Percentiles rank a stretch among this genome's conserved stretches.
Evolutionary conservation across 2,329 filamentous ascomycete species (phyloP).

Genomic region (Cordyceps tenuipes): DNA sequence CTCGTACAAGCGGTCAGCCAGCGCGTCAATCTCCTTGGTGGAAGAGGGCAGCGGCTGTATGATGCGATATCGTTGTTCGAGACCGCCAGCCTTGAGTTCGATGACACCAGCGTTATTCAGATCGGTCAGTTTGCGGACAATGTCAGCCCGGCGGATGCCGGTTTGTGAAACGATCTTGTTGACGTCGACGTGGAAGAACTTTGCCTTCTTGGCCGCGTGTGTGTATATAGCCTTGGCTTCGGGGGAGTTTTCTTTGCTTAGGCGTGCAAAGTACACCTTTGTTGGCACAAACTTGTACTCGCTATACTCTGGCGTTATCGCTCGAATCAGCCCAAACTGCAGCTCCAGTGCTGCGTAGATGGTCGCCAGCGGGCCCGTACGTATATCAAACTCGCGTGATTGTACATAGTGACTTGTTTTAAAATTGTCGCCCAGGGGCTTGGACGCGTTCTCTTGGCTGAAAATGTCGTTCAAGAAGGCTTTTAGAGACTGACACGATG

Average conservation of each 20-base stretch:
- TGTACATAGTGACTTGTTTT: slow-evolving; percentile 38
- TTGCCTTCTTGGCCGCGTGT: slow-evolving; percentile 31
- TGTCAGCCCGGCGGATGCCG: slow-evolving; percentile 33
- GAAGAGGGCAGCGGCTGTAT: slow-evolving; percentile 36
- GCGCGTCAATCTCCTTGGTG: slow-evolving; percentile 30
- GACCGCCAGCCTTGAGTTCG: slow-evolving; percentile 41
- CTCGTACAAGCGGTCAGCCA: slow-evolving; percentile 39
- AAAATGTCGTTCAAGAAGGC: slow-evolving; percentile 45
- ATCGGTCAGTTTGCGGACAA: slow-evolving; percentile 47
- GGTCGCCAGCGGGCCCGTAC: slow-evolving; percentile 38
- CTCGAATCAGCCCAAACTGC: slow-evolving; percentile 46
- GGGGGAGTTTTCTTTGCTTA: slow-evolving; percentile 29
- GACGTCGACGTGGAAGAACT: slow-evolving; percentile 40
- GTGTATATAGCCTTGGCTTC: slow-evolving; percentile 37
- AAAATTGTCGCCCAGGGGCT: neutral
- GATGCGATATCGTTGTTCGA: slow-evolving; percentile 47
- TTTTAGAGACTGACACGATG: slow-evolving; percentile 40
- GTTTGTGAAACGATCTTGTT: slow-evolving; percentile 26
- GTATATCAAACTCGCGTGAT: slow-evolving; percentile 44
- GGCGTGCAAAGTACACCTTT: slow-evolving; percentile 21
- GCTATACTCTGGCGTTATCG: slow-evolving; percentile 48
- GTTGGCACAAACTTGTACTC: slow-evolving; percentile 42
- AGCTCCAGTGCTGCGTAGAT: slow-evolving; percentile 55
- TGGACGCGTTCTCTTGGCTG: slow-evolving; percentile 18
- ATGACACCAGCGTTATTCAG: slow-evolving; percentile 43